Conservation (phyloP, 805 yeast genomes). For the Maudiozyma saulgeensis region DNA sequence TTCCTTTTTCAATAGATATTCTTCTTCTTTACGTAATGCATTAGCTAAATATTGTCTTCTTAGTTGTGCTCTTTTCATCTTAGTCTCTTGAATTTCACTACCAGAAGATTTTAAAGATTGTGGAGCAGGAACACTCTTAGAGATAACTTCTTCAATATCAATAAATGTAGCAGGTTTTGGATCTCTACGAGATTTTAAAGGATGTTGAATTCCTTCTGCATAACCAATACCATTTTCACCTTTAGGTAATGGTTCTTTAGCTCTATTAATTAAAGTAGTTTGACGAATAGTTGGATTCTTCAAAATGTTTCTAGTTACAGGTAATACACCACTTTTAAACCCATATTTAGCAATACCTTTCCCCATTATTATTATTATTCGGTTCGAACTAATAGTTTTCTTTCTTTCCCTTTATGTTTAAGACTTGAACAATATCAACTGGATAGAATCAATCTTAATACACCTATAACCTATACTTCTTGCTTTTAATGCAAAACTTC, state of each 20-base stretch:
- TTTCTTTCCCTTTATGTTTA: background rate
- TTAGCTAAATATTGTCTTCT: constrained; percentile 65
- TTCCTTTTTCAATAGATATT: constrained; percentile 33
- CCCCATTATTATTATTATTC: constrained; percentile 30
- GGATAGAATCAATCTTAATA: too few species aligned
- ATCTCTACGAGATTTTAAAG: constrained; percentile 49
- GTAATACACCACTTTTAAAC: constrained; percentile 72
- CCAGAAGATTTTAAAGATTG: constrained; percentile 13
- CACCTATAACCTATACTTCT: too few species aligned
- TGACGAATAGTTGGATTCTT: constrained; percentile 53
- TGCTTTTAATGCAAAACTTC: too few species aligned
- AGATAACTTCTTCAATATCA: constrained; percentile 52
- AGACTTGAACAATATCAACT: background rate
- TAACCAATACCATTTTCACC: constrained; percentile 44
- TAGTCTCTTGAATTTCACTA: constrained; percentile 20
- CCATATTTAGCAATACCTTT: constrained; percentile 39
- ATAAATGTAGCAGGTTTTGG: constrained; percentile 44
- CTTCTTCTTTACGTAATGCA: constrained; percentile 48
- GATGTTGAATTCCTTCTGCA: constrained; percentile 64
- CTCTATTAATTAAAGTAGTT: constrained; percentile 29
- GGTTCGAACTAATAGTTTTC: background rate
- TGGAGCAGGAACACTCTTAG: constrained; percentile 43
- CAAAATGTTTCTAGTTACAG: constrained; percentile 66
- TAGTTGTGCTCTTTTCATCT: constrained; percentile 39
- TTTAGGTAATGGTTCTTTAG: constrained; percentile 36